Percentiles rank a stretch among this genome's conserved stretches.
Conservation (phyloP, 441 rosid species). For the Pelargonium australe region DNA sequence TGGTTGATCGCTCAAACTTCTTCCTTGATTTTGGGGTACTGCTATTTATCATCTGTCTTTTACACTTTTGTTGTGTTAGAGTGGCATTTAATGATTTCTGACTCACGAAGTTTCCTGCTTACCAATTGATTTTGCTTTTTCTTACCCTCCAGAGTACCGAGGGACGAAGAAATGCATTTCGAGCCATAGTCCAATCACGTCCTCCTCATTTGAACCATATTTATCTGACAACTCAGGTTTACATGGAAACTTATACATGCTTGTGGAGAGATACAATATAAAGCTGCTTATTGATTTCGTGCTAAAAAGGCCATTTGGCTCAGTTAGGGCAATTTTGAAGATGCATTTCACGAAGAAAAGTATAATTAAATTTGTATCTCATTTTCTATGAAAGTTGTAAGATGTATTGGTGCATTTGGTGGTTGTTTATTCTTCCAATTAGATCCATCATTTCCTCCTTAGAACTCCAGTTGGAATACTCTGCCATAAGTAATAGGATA, state of each 20-base stretch:
- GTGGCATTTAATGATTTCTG: background rate
- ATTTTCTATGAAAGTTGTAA: background rate
- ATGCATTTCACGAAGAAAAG: background rate
- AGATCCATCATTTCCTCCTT: background rate
- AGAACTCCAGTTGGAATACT: no score
- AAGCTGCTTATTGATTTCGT: background rate
- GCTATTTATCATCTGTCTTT: constrained; percentile 11
- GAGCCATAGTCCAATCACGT: constrained; percentile 81
- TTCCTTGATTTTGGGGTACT: constrained; percentile 97
- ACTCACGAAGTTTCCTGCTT: constrained; percentile 4
- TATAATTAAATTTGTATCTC: background rate
- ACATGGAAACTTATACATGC: background rate
- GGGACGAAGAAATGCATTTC: constrained; percentile 88
- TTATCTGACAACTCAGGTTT: constrained; percentile 96
- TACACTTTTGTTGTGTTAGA: background rate
- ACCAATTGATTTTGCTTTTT: constrained; percentile 18
- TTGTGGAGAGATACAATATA: background rate
- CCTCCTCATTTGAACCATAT: constrained; percentile 93
- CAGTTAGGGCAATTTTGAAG: background rate
- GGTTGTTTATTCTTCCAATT: background rate
- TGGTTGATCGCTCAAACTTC: constrained; percentile 96
- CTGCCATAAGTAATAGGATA: background rate
- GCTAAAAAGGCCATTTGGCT: background rate
- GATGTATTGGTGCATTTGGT: background rate
- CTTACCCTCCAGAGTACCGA: constrained; percentile 55